Conservation (phyloP, 441 rosid genomes). For the Gossypium lobatum region DNA sequence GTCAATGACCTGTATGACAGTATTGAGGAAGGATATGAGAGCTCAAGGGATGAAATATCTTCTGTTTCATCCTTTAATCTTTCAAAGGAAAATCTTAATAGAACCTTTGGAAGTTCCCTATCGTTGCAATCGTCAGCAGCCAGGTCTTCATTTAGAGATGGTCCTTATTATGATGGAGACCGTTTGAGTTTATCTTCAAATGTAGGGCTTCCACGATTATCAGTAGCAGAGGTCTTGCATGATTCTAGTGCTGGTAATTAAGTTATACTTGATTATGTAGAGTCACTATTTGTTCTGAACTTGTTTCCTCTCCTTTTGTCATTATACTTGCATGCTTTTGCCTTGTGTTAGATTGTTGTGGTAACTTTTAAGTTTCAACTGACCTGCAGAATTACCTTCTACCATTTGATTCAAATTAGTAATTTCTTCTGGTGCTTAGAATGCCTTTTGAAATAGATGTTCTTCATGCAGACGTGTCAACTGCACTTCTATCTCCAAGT, state of each 20-base stretch:
- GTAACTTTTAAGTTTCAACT: neutral
- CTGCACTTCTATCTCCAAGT: slow-evolving; percentile 35
- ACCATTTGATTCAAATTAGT: neutral
- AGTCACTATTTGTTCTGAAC: neutral
- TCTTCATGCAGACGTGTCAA: slow-evolving; percentile 32
- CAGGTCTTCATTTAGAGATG: slow-evolving; percentile 63
- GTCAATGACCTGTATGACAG: slow-evolving; percentile 65
- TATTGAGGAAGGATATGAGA: slow-evolving; percentile 82
- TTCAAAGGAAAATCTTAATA: slow-evolving; percentile 51
- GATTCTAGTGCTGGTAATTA: slow-evolving; percentile 52
- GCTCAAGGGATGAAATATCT: slow-evolving; percentile 85
- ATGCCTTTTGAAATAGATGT: slow-evolving; percentile 31
- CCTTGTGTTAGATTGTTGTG: neutral
- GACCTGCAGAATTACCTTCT: neutral
- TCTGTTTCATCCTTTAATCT: slow-evolving; percentile 80
- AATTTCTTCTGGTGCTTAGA: slow-evolving; percentile 24
- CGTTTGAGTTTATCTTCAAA: slow-evolving; percentile 58
- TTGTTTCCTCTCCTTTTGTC: slow-evolving; percentile 5
- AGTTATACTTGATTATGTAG: slow-evolving; percentile 13
- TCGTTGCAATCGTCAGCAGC: slow-evolving; percentile 66
- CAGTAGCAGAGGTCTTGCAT: slow-evolving; percentile 63
- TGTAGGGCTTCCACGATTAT: slow-evolving; percentile 49
- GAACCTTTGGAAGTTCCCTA: slow-evolving; percentile 68
- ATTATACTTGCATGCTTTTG: neutral
- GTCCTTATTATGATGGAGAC: slow-evolving; percentile 44